These are phyloP conservation scores for Kondoa subrosea DNA, from an alignment of 768 basidiomycete genomes.

Conservation along the genomic window DNA sequence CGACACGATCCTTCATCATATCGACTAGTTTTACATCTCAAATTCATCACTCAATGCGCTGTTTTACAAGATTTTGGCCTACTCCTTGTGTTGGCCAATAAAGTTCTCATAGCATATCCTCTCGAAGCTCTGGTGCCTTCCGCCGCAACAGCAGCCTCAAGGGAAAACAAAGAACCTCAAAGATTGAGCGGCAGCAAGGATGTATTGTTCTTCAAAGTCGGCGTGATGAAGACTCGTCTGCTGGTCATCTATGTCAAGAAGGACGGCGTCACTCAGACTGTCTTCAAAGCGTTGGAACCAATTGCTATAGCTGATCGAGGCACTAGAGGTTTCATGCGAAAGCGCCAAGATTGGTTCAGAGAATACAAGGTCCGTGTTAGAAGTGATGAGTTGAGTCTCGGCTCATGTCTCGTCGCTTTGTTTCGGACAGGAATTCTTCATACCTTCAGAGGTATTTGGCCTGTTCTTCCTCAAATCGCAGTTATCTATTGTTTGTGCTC, in stretches of 20 bases:
- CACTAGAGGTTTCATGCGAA: slow-evolving; percentile 54
- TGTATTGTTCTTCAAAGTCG: slow-evolving; percentile 90
- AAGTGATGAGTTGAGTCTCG: neutral
- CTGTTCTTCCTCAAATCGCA: slow-evolving; percentile 65
- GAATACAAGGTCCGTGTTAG: slow-evolving; percentile 45
- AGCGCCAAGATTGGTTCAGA: slow-evolving; percentile 86
- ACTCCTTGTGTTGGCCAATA: slow-evolving; percentile 72
- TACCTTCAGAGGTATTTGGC: slow-evolving; percentile 51
- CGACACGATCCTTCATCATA: slow-evolving; percentile 74
- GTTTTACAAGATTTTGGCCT: slow-evolving; percentile 94
- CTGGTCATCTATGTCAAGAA: slow-evolving; percentile 80
- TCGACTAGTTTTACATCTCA: slow-evolving; percentile 80
- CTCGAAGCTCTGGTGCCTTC: slow-evolving; percentile 93
- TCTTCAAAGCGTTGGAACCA: slow-evolving; percentile 94
- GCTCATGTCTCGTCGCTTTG: neutral
- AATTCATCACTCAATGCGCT: slow-evolving; percentile 84
- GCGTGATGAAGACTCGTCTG: slow-evolving; percentile 66
- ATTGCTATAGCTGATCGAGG: slow-evolving; percentile 64
- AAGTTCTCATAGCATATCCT: slow-evolving; percentile 59
- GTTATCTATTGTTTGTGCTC: slow-evolving; percentile 80
- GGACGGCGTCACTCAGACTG: slow-evolving; percentile 82
- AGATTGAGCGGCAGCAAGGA: slow-evolving; percentile 79
- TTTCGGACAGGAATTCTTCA: slow-evolving; percentile 18
- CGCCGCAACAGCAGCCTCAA: slow-evolving; percentile 40
- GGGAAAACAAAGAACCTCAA: slow-evolving; percentile 45